A percentile compares a stretch with the other conserved stretches of the same genome.
These are phyloP conservation scores for Paspalum vaginatum DNA, from an alignment of 176 grass and related monocot species.

Conservation along the genomic window DNA sequence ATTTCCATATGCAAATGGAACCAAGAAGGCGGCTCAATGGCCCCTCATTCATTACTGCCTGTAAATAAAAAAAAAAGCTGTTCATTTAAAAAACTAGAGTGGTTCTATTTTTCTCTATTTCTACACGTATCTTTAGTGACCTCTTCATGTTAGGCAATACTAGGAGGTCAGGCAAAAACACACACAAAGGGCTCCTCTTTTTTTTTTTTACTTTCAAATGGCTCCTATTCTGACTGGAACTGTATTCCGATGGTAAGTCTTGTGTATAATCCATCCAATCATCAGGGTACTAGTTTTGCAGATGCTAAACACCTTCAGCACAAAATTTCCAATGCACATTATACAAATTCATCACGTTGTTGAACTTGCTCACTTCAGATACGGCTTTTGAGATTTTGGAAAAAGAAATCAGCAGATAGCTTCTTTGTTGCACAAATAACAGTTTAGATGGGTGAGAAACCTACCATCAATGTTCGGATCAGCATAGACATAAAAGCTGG, in stretches of 20 bases:
- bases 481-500: constrained; percentile 83
- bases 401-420: not conserved
- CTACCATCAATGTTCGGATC: constrained; percentile 55
- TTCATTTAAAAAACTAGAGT: not conserved
- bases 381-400: not conserved
- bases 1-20: constrained; percentile 21
- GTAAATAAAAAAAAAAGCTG: constrained; percentile 20
- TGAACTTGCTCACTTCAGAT: constrained; percentile 18
- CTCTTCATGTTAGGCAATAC: constrained; percentile 22
- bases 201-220: not conserved
- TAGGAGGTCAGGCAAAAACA: constrained; percentile 14
- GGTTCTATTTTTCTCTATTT: not conserved
- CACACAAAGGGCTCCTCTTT: not conserved
- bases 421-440: not conserved
- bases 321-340: constrained; percentile 8
- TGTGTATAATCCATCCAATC: constrained; percentile 25
- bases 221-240: constrained; percentile 17
- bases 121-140: constrained; percentile 28
- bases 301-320: constrained; percentile 44
- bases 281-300: constrained; percentile 29
- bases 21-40: not conserved
- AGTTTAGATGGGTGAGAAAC: constrained; percentile 33
- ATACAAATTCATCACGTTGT: not conserved
- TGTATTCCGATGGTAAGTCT: constrained; percentile 25
- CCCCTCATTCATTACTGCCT: not conserved